These are phyloP conservation scores for Coemansia sp. DNA, from an alignment of 192 early-diverging fungal species.

Conservation along the genomic window DNA sequence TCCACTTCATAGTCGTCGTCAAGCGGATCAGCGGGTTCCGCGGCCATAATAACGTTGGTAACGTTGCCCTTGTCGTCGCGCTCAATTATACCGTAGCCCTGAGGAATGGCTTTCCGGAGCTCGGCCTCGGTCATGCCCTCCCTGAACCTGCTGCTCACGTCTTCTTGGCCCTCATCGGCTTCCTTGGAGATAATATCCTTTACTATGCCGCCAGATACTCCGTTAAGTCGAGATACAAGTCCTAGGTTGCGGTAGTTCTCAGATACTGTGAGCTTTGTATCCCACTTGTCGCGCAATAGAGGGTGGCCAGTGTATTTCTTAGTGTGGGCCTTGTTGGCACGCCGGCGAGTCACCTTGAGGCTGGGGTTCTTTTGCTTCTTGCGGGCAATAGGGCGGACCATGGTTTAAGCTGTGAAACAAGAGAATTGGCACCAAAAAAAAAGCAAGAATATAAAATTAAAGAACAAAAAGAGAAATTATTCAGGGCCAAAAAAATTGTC, in stretches of 20 bases:
- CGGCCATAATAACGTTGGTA: conserved; percentile 66
- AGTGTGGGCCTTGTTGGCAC: conserved; percentile 65
- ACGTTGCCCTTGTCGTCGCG: conserved; percentile 79
- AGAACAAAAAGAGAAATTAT: conserved; percentile 9
- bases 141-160: conserved; percentile 4
- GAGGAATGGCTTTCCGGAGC: conserved; percentile 59
- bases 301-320: conserved; percentile 62
- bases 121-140: conserved; percentile 55
- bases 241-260: conserved; percentile 81
- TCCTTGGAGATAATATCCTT: conserved; percentile 23
- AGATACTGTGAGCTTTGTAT: conserved; percentile 63
- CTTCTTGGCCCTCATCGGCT: conserved; percentile 18
- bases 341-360: conserved; percentile 64
- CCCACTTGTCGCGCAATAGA: conserved; percentile 71
- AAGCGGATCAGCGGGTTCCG: conserved; percentile 53
- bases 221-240: conserved; percentile 68
- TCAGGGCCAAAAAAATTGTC: neutral
- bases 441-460: neutral
- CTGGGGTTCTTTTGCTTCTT: conserved; percentile 67
- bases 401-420: conserved; percentile 22
- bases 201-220: conserved; percentile 60
- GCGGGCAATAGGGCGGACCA: conserved; percentile 70
- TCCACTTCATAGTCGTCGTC: conserved; percentile 56
- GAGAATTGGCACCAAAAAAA: neutral
- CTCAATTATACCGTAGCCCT: conserved; percentile 79